Conservation (phyloP, 805 yeast genomes). For the Starmerella asiatica region DNA sequence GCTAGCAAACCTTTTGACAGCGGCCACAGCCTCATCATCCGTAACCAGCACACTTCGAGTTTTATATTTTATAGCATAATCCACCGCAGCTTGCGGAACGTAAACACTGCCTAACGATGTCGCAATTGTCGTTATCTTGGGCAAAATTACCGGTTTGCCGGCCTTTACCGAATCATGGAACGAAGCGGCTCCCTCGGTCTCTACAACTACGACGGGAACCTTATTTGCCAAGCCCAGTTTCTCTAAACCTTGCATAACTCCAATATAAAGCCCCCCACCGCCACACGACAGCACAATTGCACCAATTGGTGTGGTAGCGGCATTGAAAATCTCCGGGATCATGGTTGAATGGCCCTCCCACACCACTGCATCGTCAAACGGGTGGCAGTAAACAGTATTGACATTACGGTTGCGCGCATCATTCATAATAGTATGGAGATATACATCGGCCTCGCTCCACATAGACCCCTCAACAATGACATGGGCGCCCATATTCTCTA, state of each 20-base stretch:
- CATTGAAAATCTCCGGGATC: slow-evolving; percentile 67
- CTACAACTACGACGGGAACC: slow-evolving; percentile 37
- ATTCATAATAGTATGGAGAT: slow-evolving; percentile 48
- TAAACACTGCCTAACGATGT: slow-evolving; percentile 50
- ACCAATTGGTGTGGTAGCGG: slow-evolving; percentile 41
- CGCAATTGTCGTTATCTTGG: slow-evolving; percentile 40
- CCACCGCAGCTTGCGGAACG: slow-evolving; percentile 39
- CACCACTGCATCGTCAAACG: slow-evolving; percentile 83
- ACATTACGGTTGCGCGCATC: slow-evolving; percentile 41
- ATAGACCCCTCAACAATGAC: slow-evolving; percentile 51
- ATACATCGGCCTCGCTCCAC: slow-evolving; percentile 69
- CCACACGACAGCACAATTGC: slow-evolving; percentile 90
- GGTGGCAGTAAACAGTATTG: slow-evolving; percentile 78
- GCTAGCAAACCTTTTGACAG: slow-evolving; percentile 38
- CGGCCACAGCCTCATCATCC: slow-evolving; percentile 44
- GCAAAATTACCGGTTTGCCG: slow-evolving; percentile 33
- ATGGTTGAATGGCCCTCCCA: slow-evolving; percentile 94
- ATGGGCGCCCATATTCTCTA: slow-evolving; percentile 37
- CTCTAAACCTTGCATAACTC: slow-evolving; percentile 72
- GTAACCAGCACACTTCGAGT: slow-evolving; percentile 35
- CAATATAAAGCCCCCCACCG: slow-evolving; percentile 90
- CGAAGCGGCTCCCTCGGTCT: slow-evolving; percentile 31
- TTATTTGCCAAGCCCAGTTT: slow-evolving; percentile 31
- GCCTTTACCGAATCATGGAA: slow-evolving; percentile 39
- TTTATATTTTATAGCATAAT: slow-evolving; percentile 31